Percentiles rank a stretch among this genome's conserved stretches.
Evolutionary conservation across 805 yeast genomes (phyloP).

Genomic region (Yamadazyma olivae): DNA sequence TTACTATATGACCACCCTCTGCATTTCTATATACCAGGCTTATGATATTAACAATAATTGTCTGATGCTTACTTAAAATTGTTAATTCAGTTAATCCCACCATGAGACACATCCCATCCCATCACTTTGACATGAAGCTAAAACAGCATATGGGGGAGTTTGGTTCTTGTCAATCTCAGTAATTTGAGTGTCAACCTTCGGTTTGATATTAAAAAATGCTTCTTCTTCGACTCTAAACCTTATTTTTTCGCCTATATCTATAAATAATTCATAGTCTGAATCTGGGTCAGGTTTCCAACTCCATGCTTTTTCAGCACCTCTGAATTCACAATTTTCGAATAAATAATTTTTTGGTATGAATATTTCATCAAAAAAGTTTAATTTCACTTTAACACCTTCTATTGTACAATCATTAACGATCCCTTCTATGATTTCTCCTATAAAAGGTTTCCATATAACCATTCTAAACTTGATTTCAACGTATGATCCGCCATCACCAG

Average conservation of each 20-base stretch:
- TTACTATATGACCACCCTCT: conserved; percentile 2
- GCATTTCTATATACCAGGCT: no score
- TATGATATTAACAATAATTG: no score
- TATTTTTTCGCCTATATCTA: conserved; percentile 89
- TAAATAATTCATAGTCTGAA: conserved; percentile 66
- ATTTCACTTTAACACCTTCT: conserved; percentile 80
- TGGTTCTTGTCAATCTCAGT: conserved; percentile 35
- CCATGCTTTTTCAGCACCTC: conserved; percentile 87
- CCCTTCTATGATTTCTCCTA: conserved; percentile 90
- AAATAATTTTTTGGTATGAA: conserved; percentile 80
- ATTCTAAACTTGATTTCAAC: conserved; percentile 72
- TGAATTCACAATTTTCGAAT: conserved; percentile 71
- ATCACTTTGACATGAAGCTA: conserved; percentile 90
- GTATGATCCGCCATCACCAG: conserved; percentile 91
- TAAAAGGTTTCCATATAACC: conserved; percentile 87
- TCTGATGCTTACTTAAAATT: no score
- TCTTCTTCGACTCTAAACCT: conserved; percentile 91
- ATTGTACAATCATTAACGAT: conserved; percentile 87
- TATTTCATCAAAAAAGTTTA: conserved; percentile 90
- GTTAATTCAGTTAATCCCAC: conserved; percentile 66
- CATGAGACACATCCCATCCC: conserved; percentile 96
- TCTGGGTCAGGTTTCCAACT: conserved; percentile 75
- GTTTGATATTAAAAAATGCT: conserved; percentile 78
- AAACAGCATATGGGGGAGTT: conserved; percentile 76
- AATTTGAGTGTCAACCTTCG: conserved; percentile 42